These are phyloP conservation scores for Populus simonii DNA, from an alignment of 345 rosid species.

Conservation along the genomic window DNA sequence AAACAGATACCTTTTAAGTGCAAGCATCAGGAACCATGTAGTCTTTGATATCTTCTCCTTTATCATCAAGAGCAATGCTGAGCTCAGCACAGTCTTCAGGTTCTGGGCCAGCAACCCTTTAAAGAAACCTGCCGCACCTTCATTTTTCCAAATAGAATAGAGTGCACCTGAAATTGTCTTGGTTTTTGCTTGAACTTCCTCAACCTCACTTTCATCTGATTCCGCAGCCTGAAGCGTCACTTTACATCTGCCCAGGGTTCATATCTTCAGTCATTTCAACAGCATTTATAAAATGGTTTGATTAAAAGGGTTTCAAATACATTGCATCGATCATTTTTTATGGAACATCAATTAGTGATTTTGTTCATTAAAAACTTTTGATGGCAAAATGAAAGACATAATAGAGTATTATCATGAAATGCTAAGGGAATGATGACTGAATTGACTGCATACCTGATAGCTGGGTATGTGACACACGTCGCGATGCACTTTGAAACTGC, in stretches of 20 bases:
- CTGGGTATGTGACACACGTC: slow-evolving; percentile 30
- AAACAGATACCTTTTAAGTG: slow-evolving; percentile 22
- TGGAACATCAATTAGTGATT: background rate
- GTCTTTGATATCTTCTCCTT: slow-evolving; percentile 30
- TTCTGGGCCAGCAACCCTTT: slow-evolving; percentile 30
- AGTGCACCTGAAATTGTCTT: slow-evolving; percentile 13
- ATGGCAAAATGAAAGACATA: background rate
- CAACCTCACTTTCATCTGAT: slow-evolving; percentile 19
- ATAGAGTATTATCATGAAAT: background rate
- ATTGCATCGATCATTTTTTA: background rate
- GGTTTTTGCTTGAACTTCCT: slow-evolving; percentile 1
- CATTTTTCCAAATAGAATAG: slow-evolving; percentile 23
- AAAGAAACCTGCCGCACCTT: slow-evolving; percentile 30
- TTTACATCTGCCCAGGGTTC: slow-evolving; percentile 23
- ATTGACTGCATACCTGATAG: slow-evolving; percentile 16
- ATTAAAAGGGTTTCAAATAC: background rate
- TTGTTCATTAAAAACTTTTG: background rate
- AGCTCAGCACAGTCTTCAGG: slow-evolving; percentile 32
- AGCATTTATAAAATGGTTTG: background rate
- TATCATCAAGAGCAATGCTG: slow-evolving; percentile 31
- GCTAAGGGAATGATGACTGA: background rate
- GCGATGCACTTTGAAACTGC: slow-evolving; percentile 33
- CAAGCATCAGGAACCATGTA: slow-evolving; percentile 27
- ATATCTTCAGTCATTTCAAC: background rate
- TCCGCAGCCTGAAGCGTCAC: slow-evolving; percentile 31